Percentiles rank a stretch among this genome's conserved stretches.
Conservation (phyloP, 1,139 yeast genomes). For the Meyerozyma sp. region DNA sequence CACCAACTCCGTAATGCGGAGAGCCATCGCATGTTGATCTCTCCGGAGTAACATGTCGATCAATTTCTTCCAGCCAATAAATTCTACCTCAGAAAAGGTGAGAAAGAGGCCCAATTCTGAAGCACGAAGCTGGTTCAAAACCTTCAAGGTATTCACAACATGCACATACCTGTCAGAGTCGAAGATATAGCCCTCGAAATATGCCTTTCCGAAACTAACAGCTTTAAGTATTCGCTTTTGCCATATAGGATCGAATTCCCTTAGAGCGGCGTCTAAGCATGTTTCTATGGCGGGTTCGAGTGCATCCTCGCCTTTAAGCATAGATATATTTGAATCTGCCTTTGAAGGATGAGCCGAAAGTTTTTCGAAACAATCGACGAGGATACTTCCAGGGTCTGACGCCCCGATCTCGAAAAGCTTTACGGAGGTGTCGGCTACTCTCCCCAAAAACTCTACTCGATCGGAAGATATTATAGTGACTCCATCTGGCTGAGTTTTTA, state of each 20-base stretch:
- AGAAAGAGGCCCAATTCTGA: slow-evolving; percentile 64
- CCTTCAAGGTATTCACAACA: slow-evolving; percentile 55
- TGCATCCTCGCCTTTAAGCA: slow-evolving; percentile 51
- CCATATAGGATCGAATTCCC: slow-evolving; percentile 71
- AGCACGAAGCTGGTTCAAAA: slow-evolving; percentile 64
- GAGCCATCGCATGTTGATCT: slow-evolving; percentile 56
- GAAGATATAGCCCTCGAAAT: slow-evolving; percentile 40
- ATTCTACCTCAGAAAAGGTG: slow-evolving; percentile 50
- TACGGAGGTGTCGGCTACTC: slow-evolving; percentile 55
- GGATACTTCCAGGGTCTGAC: slow-evolving; percentile 73
- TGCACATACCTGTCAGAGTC: slow-evolving; percentile 59
- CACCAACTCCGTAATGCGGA: slow-evolving; percentile 54
- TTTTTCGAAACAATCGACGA: slow-evolving; percentile 78
- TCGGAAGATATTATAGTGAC: slow-evolving; percentile 56
- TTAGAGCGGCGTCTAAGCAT: slow-evolving; percentile 71
- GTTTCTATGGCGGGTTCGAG: slow-evolving; percentile 61
- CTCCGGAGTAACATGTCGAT: slow-evolving; percentile 57
- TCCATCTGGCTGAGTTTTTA: slow-evolving; percentile 64
- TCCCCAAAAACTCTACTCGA: slow-evolving; percentile 57
- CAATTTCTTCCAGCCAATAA: slow-evolving; percentile 49
- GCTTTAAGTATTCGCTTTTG: slow-evolving; percentile 78
- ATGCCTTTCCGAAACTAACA: slow-evolving; percentile 82
- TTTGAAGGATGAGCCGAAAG: slow-evolving; percentile 68
- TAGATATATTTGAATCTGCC: slow-evolving; percentile 67
- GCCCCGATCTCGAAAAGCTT: slow-evolving; percentile 80